phyloP scores from a whole-genome alignment of 768 basidiomycete species.

The Mycena crocata region DNA sequence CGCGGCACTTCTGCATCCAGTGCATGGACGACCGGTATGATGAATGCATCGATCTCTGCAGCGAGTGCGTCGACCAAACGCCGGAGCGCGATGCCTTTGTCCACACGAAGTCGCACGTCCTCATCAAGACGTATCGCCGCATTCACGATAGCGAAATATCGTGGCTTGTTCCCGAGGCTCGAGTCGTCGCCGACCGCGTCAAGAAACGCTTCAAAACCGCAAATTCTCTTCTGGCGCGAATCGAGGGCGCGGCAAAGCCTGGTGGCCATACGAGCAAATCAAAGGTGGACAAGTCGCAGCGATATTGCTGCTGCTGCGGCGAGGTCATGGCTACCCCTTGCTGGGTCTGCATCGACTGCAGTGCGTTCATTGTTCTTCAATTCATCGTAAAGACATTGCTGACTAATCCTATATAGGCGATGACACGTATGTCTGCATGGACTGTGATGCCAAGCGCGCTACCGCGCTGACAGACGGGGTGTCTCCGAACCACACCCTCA shows the following conservation, averaged over 20 bases:
- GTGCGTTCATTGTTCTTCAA: slow-evolving; percentile 1
- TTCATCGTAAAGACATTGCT: background rate
- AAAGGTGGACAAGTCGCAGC: background rate
- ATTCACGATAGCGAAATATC: slow-evolving; percentile 25
- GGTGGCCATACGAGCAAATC: background rate
- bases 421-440: slow-evolving; percentile 15
- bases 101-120: slow-evolving; percentile 16
- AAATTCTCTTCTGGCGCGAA: slow-evolving; percentile 1
- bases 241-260: slow-evolving; percentile 5
- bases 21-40: slow-evolving; percentile 23
- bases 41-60: slow-evolving; percentile 13
- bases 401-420: background rate
- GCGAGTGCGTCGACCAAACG: slow-evolving; percentile 21
- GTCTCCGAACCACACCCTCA: background rate
- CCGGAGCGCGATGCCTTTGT: slow-evolving; percentile 2
- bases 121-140: slow-evolving; percentile 22
- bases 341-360: slow-evolving; percentile 27
- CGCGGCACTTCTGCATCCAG: slow-evolving; percentile 22
- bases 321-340: slow-evolving; percentile 12
- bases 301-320: slow-evolving; percentile 20
- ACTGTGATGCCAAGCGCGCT: slow-evolving; percentile 19
- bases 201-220: slow-evolving; percentile 8
- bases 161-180: slow-evolving; percentile 26
- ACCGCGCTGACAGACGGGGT: background rate
- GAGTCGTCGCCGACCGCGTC: slow-evolving; percentile 18